These are phyloP conservation scores for Nicotiana undulata DNA, from an alignment of 257 asterid genomes.

Conservation along the genomic window DNA sequence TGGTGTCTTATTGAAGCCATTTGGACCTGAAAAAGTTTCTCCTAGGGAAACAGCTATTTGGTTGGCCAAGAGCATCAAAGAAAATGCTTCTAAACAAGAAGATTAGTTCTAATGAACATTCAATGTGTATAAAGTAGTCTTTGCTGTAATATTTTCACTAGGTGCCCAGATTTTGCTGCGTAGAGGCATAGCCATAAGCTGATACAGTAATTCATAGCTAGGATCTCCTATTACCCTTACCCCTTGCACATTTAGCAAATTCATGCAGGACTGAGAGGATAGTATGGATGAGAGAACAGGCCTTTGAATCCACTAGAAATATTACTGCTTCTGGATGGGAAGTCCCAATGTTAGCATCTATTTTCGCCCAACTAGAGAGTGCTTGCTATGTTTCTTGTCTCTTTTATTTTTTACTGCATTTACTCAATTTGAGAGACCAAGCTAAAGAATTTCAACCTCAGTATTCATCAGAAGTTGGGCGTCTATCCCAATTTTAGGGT, in stretches of 20 bases:
- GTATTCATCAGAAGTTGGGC: neutral
- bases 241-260: neutral
- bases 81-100: slow-evolving; percentile 48
- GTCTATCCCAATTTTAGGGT: neutral
- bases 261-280: neutral
- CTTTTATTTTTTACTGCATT: neutral
- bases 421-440: neutral
- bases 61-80: slow-evolving; percentile 86
- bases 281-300: neutral
- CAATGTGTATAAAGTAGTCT: slow-evolving; percentile 14
- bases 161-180: slow-evolving; percentile 23
- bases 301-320: neutral
- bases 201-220: slow-evolving; percentile 11
- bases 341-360: neutral
- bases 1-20: slow-evolving; percentile 71
- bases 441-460: neutral
- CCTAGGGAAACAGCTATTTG: slow-evolving; percentile 95
- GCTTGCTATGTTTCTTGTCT: neutral
- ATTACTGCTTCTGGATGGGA: neutral
- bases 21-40: slow-evolving; percentile 82
- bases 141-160: slow-evolving; percentile 11
- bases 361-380: neutral
- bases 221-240: neutral
- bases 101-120: slow-evolving; percentile 13
- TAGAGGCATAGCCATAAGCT: slow-evolving; percentile 25